Base-by-base conservation (phyloP, 306 rosid species). In the Lathyrus oleraceus region DNA sequence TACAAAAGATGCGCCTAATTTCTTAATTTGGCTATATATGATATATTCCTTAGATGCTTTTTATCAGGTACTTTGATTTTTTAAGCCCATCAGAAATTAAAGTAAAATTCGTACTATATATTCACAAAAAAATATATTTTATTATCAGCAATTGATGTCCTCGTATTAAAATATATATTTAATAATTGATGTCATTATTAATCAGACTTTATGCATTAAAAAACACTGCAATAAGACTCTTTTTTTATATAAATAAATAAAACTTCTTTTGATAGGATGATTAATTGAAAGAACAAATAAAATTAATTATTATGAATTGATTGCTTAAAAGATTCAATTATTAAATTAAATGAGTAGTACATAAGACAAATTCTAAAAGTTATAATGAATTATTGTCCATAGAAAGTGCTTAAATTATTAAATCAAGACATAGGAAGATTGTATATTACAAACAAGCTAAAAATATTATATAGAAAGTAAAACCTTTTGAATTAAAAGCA, bases 1-100 rank as follows among this genome's bases (percentile, higher is more conserved):
- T 61, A 74, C 69, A 69, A 47, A 74, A 69, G 71, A 66, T 74
- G 72, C 20, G 38, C 40, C 51, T 21, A 35, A 5, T 15, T 70
- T 74, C 65, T 59, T 70, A 63, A 57, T 48, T 56, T 57, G 27
- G 39, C 20, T 64, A 70, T 47, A 70, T 47, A 49, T 63, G 27
- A 64, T 40, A 52, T 30, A 65, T 71, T 70, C 72, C 58, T 65
- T 59, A 52, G 30, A 70, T 40, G 57, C 54, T 42, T 5, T 40
- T 15, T 16, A 28, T 56, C 62, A 25, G 2, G 39, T 14, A 57
- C 62, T 21, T 54, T 11, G 35, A 54, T 17, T 17, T 49, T 49
- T 51, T 16, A 23, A 28, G 25, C 30, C 60, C 48, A 43, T 43
- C 16, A 12, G 16, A 43, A 43, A 43, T 43, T 43, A 43, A 43